Evolutionary conservation across 2,329 filamentous ascomycete genomes (phyloP), one percentile per base, ranked within the genome.

Genomic region (Didymella lethalis): DNA sequence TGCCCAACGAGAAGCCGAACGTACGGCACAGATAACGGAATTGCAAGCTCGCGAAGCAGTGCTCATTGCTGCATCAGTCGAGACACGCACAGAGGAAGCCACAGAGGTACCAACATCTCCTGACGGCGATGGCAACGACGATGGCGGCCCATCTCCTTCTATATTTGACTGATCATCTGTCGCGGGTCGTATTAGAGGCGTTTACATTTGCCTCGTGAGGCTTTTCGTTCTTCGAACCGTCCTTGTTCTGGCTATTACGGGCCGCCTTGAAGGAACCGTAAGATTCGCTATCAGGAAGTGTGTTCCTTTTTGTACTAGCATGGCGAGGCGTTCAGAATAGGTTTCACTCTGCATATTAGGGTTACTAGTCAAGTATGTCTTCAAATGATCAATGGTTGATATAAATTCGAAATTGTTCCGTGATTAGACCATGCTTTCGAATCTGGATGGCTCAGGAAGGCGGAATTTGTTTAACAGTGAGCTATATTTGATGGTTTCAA

Each of bases 1-100:
- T 7, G 23, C 25, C 20, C 48, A 44, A 40, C 28, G 41, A 64
- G 20, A 54, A 41, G 38, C 28, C 47, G 14, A 47, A 34, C 31
- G 26, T 49, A 48, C 41, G 11, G 32, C 41, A 14, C 26, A 23
- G 7, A 47, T 34, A 41, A 55, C 46, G 25, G 40, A 40, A 11
- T 5, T 12, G n/a, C 47, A 31, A 50, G 48, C 36, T 11, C 25
- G 25, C 28, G 23, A 43, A 54, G 40, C 26, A 29, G 48, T 23
- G 14, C 11, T 50, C 6, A n/a, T 16, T n/a, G 31, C 23, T n/a
- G 26, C 23, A 12, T 31, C 34, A n/a, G 46, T 32, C 4, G 11
- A 7, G 7, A 40, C 14, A 8, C 7, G 29, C 12, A 4, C 18
- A 1, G 2, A 18, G 28, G 47, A 20, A 32, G 1, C 18, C 3